Evolutionary conservation across 2,329 filamentous ascomycete genomes (phyloP).

Genomic region (Bimuria novae-zelandiae): DNA sequence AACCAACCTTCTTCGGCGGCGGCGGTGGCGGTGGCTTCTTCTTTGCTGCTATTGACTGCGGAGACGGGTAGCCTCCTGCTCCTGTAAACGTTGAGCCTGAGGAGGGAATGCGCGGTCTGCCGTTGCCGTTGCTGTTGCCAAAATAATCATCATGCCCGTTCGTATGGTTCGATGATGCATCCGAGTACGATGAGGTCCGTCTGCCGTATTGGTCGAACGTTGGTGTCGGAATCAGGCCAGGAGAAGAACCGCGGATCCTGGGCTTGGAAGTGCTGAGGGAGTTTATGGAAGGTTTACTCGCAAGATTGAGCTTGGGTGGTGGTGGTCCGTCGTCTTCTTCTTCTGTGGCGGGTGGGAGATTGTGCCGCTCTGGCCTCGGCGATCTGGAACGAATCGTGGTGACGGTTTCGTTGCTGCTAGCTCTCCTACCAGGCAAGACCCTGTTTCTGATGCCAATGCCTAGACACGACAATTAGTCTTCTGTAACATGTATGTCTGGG

Average conservation of each 20-base stretch:
- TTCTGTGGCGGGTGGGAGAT: constrained; percentile 29
- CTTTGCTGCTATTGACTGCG: constrained; percentile 57
- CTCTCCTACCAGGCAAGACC: constrained; percentile 38
- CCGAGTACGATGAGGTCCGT: constrained; percentile 38
- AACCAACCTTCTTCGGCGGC: constrained; percentile 62
- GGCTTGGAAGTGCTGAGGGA: constrained; percentile 42
- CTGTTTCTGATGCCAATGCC: constrained; percentile 54
- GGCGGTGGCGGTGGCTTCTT: constrained; percentile 80
- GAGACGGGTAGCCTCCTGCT: constrained; percentile 39
- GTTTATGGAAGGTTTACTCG: constrained; percentile 41
- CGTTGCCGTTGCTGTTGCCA: constrained; percentile 26
- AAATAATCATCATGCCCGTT: constrained; percentile 42
- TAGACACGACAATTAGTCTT: constrained; percentile 38
- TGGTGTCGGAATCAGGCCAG: constrained; percentile 37
- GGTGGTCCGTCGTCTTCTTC: constrained; percentile 31
- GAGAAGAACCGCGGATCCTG: constrained; percentile 39
- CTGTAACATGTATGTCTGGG: too few relatives aligned
- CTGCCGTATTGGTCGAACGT: constrained; percentile 34
- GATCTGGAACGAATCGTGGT: constrained; percentile 37
- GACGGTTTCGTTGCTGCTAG: constrained; percentile 43
- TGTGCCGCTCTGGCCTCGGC: constrained; percentile 27
- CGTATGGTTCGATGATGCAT: constrained; percentile 32
- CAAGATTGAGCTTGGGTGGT: constrained; percentile 29
- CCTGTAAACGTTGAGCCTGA: constrained; percentile 38
- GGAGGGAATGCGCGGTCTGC: constrained; percentile 47